A percentile compares a stretch with the other conserved stretches of the same genome.
Conservation (phyloP, 2,329 filamentous ascomycete species). For the Phyllosticta paracitricarpa region DNA sequence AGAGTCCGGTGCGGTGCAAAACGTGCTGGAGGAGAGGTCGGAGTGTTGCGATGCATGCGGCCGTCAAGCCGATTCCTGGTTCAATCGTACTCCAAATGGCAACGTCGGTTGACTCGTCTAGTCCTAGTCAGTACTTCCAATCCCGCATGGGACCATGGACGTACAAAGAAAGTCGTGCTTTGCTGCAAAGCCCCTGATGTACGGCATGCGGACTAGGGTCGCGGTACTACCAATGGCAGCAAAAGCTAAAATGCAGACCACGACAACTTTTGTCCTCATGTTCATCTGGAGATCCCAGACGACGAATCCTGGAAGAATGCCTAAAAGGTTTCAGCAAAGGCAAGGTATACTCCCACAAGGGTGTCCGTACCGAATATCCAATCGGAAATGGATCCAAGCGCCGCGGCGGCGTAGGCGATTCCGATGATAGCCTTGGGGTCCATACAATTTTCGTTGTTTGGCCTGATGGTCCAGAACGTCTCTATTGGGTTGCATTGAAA, state of each 20-base stretch:
- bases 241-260: conserved; percentile 45
- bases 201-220: conserved; percentile 38
- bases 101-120: conserved; percentile 6
- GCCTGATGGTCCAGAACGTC: conserved; percentile 41
- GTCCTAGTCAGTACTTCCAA: not conserved
- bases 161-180: conserved; percentile 33
- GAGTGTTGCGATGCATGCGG: conserved; percentile 39
- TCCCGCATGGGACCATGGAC: not conserved
- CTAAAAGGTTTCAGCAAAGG: conserved; percentile 4
- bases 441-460: conserved; percentile 32
- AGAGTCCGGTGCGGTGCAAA: conserved; percentile 16
- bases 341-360: not conserved
- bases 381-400: conserved; percentile 22
- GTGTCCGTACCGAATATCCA: conserved; percentile 18
- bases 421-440: conserved; percentile 38
- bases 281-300: conserved; percentile 48
- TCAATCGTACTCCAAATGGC: conserved; percentile 21
- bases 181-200: conserved; percentile 29
- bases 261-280: conserved; percentile 39
- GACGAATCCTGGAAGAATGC: conserved; percentile 36
- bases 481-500: conserved; percentile 45
- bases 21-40: conserved; percentile 35
- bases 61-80: conserved; percentile 31
- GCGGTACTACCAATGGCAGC: conserved; percentile 41
- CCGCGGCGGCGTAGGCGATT: conserved; percentile 35